Evolutionary conservation across 495 filamentous ascomycete genomes (phyloP).

Genomic region (Cladorrhinum samala): DNA sequence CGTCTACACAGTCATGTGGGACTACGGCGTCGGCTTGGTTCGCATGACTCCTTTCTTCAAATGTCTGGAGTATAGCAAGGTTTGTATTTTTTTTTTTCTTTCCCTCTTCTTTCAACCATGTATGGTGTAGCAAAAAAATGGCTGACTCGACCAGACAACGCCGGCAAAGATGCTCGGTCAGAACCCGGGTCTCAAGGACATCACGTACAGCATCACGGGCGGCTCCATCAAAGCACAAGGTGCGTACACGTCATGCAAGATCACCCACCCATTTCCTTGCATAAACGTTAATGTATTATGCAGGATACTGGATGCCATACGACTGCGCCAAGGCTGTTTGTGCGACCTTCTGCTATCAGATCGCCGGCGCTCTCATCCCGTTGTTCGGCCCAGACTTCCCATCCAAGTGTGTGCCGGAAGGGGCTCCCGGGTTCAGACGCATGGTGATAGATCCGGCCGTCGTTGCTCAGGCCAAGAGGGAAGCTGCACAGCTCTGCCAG

Average conservation of each 20-base stretch:
- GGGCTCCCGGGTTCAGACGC: slow-evolving; percentile 49
- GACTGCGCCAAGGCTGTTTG: slow-evolving; percentile 75
- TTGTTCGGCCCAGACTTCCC: slow-evolving; percentile 83
- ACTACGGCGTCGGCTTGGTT: slow-evolving; percentile 93
- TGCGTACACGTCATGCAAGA: slow-evolving; percentile 29
- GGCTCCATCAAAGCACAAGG: slow-evolving; percentile 87
- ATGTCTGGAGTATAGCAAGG: slow-evolving; percentile 80
- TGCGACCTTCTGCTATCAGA: slow-evolving; percentile 78
- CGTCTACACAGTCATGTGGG: slow-evolving; percentile 83
- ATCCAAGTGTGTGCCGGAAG: slow-evolving; percentile 56
- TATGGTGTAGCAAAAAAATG: not conserved
- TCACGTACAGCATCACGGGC: slow-evolving; percentile 91
- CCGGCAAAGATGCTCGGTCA: slow-evolving; percentile 72
- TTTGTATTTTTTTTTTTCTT: slow-evolving; percentile 26
- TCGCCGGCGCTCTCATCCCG: slow-evolving; percentile 77
- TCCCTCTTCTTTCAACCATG: no score
- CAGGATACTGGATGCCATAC: slow-evolving; percentile 97
- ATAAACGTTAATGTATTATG: slow-evolving; percentile 2
- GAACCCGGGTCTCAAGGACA: slow-evolving; percentile 76
- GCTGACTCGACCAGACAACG: slow-evolving; percentile 54
- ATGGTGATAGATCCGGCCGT: slow-evolving; percentile 65
- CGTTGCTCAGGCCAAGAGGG: slow-evolving; percentile 47
- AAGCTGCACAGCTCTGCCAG: slow-evolving; percentile 37
- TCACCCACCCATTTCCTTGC: no score
- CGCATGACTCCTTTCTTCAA: slow-evolving; percentile 95